phyloP scores from a whole-genome alignment of 805 yeast genomes.

The Zygoascus bituminiphila region DNA sequence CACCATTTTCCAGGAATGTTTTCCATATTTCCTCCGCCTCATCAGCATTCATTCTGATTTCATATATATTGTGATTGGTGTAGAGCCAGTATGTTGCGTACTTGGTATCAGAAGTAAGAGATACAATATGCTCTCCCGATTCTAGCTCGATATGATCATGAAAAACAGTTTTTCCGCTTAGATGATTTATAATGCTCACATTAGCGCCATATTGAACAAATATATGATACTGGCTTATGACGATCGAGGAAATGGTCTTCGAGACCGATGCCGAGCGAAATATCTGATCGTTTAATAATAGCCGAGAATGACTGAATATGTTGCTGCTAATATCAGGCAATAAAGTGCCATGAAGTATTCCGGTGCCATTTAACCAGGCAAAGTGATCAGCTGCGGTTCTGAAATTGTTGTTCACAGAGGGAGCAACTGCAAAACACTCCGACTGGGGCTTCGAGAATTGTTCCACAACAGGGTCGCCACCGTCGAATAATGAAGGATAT shows the following conservation, averaged over 20 bases:
- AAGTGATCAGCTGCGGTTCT: constrained; percentile 20
- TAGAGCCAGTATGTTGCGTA: constrained; percentile 69
- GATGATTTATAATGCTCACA: constrained; percentile 40
- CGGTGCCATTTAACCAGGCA: constrained; percentile 43
- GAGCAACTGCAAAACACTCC: constrained; percentile 17
- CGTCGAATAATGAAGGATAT: constrained; percentile 24
- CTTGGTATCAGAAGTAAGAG: constrained; percentile 42
- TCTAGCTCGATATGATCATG: constrained; percentile 33
- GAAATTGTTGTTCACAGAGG: constrained; percentile 4
- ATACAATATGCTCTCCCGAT: constrained; percentile 34
- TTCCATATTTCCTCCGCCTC: constrained; percentile 76
- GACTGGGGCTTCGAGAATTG: constrained; percentile 14
- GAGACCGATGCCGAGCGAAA: constrained; percentile 18
- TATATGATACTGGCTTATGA: constrained; percentile 49
- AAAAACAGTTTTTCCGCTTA: constrained; percentile 41
- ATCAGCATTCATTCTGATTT: constrained; percentile 51
- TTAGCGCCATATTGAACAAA: constrained; percentile 39
- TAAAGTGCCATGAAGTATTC: constrained; percentile 38
- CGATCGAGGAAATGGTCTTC: constrained; percentile 31
- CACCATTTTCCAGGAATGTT: constrained; percentile 39
- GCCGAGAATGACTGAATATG: constrained; percentile 31
- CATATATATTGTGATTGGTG: constrained; percentile 54
- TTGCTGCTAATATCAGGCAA: constrained; percentile 12
- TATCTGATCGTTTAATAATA: constrained; percentile 35
- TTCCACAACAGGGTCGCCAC: constrained; percentile 16